Conservation (phyloP, 1,139 yeast genomes). For the Debaryomycetaceae sp. region DNA sequence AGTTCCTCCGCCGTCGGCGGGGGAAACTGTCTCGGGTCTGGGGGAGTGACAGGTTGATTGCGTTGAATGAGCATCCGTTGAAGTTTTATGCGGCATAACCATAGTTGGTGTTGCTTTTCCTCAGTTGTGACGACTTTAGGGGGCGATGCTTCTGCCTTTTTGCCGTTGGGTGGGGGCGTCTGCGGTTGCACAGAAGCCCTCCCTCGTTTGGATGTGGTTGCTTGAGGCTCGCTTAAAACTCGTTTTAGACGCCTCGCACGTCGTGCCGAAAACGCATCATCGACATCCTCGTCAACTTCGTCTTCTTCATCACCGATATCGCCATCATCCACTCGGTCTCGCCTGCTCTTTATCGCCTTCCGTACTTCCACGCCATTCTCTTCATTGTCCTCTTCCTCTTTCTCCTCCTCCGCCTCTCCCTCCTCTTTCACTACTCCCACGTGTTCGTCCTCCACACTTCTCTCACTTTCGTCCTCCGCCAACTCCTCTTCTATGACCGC, state of each 20-base stretch:
- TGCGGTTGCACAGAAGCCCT: slow-evolving; percentile 12
- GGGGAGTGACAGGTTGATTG: slow-evolving; percentile 37
- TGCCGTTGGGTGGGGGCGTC: slow-evolving; percentile 9
- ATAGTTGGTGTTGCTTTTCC: slow-evolving; percentile 42
- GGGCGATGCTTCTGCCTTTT: slow-evolving; percentile 5
- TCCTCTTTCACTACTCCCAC: slow-evolving; percentile 16
- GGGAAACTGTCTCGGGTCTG: slow-evolving; percentile 27
- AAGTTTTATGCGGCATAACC: slow-evolving; percentile 45
- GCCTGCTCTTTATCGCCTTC: slow-evolving; percentile 9
- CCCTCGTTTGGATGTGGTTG: slow-evolving; percentile 9
- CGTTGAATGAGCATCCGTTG: slow-evolving; percentile 44
- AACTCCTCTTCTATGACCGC: slow-evolving; percentile 27
- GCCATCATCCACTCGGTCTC: slow-evolving; percentile 7
- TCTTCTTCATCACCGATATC: slow-evolving; percentile 13
- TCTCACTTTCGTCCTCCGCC: slow-evolving; percentile 26
- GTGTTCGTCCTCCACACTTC: slow-evolving; percentile 22
- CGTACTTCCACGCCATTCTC: slow-evolving; percentile 12
- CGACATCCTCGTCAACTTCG: slow-evolving; percentile 10
- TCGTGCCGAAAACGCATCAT: slow-evolving; percentile 11
- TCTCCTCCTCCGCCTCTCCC: slow-evolving; percentile 16
- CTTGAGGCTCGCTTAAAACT: slow-evolving; percentile 8
- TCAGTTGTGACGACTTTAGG: slow-evolving; percentile 13
- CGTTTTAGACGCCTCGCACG: slow-evolving; percentile 7
- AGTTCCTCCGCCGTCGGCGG: slow-evolving; percentile 53
- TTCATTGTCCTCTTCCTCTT: slow-evolving; percentile 14